Base-by-base conservation (phyloP, 148 eudicot species). In the Mesembryanthemum crystallinum region DNA sequence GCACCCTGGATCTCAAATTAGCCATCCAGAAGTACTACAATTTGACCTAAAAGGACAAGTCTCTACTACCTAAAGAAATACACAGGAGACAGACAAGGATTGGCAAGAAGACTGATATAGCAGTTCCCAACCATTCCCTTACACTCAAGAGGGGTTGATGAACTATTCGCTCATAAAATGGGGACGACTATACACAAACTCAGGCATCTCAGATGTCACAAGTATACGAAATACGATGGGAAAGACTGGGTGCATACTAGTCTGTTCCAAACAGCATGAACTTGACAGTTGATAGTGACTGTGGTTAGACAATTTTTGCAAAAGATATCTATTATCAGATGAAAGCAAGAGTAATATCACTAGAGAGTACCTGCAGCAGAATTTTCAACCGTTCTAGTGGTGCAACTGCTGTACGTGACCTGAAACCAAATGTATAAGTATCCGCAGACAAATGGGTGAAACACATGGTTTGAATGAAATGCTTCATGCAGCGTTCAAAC, bases 381-480 rank as follows among this genome's bases (percentile, higher is more conserved):
- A 93, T 93, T 82, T 93, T 93, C 82, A 91, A 61, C 55, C 97
- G 83, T 80, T 91, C 97, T 51, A 88, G 71, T 24, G 97, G 98
- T 83, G 98, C 97, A 78, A 93, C 98, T 52, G 98, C 97, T 60
- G 97, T 91, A 4, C 98, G 91, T 59, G 97, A 93, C 78, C 98
- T 93, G 86, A 59, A 77, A 71, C 59, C 71, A 73, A 61, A 55
- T 55, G 6, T 14, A 24, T 57, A 12, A 78, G 8, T 39, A 52
- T 47, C 9, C 47, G 60, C 14, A 30, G 25, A 35, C 69, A 9
- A 64, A 45, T 61, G 60, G 55, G 35, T 52, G n/a, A 23, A 32
- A 73, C n/a, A 47, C 69, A 62, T 28, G 9, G 58, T 23, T 8
- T 55, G 7, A 8, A 30, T 4, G 18, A 47, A 63, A 28, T 7